Percentiles rank a stretch among this genome's conserved stretches.
Conservation (phyloP, 768 basidiomycete species). For the Mycena filopes region DNA sequence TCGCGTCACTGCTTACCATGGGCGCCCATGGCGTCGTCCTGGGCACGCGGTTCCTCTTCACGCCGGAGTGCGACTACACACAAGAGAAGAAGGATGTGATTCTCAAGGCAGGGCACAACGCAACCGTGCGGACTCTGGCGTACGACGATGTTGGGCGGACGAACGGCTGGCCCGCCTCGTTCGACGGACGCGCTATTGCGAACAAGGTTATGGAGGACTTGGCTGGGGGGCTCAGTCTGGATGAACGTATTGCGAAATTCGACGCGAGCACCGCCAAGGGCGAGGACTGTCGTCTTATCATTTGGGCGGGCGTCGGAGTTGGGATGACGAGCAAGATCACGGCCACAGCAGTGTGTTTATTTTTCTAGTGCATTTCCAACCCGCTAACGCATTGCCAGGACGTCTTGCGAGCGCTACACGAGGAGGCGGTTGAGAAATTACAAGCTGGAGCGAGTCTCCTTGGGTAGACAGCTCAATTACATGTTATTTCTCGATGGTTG, state of each 20-base stretch:
- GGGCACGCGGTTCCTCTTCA: slow-evolving; percentile 62
- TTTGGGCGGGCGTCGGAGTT: slow-evolving; percentile 58
- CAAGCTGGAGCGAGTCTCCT: no score
- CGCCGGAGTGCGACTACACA: slow-evolving; percentile 54
- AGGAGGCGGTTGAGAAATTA: slow-evolving; percentile 4
- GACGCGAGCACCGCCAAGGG: slow-evolving; percentile 43
- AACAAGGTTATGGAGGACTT: slow-evolving; percentile 46
- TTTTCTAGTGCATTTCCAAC: not conserved
- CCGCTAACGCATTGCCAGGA: not conserved
- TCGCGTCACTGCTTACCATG: slow-evolving; percentile 60
- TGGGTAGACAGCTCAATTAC: no score
- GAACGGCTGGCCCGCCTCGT: slow-evolving; percentile 51
- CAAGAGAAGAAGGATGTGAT: slow-evolving; percentile 51
- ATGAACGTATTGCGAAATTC: slow-evolving; percentile 39
- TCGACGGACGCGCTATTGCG: slow-evolving; percentile 54
- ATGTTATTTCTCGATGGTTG: no score
- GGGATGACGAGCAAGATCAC: slow-evolving; percentile 44
- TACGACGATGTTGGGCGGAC: slow-evolving; percentile 54
- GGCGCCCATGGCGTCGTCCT: slow-evolving; percentile 65
- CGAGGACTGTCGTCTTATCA: slow-evolving; percentile 46
- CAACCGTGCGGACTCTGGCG: slow-evolving; percentile 51
- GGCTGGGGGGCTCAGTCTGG: slow-evolving; percentile 41
- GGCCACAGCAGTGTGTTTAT: slow-evolving; percentile 28
- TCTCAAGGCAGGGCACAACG: slow-evolving; percentile 42
- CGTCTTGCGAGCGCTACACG: slow-evolving; percentile 21